phyloP scores from a whole-genome alignment of 2,329 filamentous ascomycete species.

The Cryphonectria carpinicola region DNA sequence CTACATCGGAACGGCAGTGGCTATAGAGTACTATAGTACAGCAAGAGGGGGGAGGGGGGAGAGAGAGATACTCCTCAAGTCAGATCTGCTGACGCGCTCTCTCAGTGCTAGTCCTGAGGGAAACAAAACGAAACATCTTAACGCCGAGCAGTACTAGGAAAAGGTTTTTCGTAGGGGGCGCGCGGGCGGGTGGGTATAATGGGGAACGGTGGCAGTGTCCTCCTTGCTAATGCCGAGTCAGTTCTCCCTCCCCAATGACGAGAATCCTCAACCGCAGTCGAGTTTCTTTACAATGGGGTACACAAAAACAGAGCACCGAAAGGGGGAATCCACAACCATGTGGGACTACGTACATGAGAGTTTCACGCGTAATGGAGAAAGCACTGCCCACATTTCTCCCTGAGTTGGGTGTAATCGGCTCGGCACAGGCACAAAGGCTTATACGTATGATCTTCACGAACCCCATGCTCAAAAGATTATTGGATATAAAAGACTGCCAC shows the following conservation, averaged over 20 bases:
- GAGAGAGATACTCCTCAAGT: background rate
- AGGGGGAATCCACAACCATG: background rate
- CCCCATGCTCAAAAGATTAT: too few relatives aligned
- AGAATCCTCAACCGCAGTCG: background rate
- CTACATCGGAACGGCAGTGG: too few relatives aligned
- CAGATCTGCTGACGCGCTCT: background rate
- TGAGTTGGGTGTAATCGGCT: background rate
- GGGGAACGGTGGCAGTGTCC: background rate
- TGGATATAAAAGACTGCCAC: background rate
- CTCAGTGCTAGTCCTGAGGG: conserved; percentile 1
- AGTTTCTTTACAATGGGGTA: background rate
- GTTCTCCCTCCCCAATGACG: background rate
- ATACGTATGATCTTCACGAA: background rate
- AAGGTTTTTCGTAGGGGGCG: background rate
- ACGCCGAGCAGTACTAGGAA: background rate
- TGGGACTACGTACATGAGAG: background rate
- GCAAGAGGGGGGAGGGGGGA: too few relatives aligned
- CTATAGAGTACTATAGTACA: background rate
- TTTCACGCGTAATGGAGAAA: background rate
- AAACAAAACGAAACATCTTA: background rate
- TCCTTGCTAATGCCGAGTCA: background rate
- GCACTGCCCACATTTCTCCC: background rate
- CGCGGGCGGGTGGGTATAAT: background rate
- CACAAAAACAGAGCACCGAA: background rate
- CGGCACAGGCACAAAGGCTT: background rate